Conservation (phyloP, 2,329 filamentous ascomycete genomes). For the Chrysoporthe puriensis region DNA sequence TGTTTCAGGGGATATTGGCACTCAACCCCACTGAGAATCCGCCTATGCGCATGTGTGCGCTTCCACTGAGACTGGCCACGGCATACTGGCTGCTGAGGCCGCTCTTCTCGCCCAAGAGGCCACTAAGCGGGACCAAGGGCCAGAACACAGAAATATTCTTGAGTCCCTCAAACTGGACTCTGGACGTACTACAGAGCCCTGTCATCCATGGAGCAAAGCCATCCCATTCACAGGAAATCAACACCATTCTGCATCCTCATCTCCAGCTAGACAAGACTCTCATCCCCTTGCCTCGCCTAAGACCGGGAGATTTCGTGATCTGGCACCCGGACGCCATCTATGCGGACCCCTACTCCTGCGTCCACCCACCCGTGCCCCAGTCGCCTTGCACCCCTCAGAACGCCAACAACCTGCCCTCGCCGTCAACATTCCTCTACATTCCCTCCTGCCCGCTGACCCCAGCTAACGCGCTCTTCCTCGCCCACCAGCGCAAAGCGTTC, state of each 20-base stretch:
- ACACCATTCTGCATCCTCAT: conserved; percentile 70
- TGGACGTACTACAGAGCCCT: conserved; percentile 39
- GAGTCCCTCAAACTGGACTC: conserved; percentile 21
- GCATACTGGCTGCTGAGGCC: conserved; percentile 79
- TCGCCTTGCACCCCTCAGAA: neutral
- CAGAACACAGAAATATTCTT: conserved; percentile 18
- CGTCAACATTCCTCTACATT: conserved; percentile 42
- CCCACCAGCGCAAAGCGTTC: conserved; percentile 47
- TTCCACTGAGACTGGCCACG: conserved; percentile 67
- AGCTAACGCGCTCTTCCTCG: conserved; percentile 47
- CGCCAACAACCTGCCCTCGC: neutral
- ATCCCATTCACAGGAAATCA: conserved; percentile 74
- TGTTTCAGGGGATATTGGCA: conserved; percentile 78
- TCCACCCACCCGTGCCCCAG: conserved; percentile 26
- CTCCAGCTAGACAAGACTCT: conserved; percentile 69
- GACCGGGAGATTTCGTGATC: conserved; percentile 75
- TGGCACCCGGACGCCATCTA: conserved; percentile 77
- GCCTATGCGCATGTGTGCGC: conserved; percentile 69
- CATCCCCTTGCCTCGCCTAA: conserved; percentile 69
- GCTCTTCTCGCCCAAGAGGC: conserved; percentile 53
- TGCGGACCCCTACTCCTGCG: conserved; percentile 49
- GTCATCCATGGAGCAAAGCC: conserved; percentile 71
- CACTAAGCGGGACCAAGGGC: conserved; percentile 5
- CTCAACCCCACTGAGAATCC: conserved; percentile 72
- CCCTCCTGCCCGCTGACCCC: conserved; percentile 48